Evolutionary conservation across 192 early-diverging fungal species (phyloP), one percentile per base, ranked within the genome.

Genomic region (Linnemannia elongata): DNA sequence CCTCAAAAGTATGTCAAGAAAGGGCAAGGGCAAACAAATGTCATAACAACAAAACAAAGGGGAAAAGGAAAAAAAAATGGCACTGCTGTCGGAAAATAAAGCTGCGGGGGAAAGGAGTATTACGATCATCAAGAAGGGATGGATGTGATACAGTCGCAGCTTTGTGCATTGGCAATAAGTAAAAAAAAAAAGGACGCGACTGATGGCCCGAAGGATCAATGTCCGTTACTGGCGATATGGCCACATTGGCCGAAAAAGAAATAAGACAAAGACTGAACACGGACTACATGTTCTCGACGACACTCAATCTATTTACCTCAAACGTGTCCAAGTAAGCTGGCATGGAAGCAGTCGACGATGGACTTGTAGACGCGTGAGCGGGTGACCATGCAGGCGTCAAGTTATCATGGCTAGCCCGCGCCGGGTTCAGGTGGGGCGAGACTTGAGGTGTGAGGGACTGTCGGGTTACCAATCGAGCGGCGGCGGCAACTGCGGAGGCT

Each of bases 271-370:
- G 49, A 20, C 49, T 52, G 49, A 52, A 52, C 18, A 5, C 49
- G 47, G 15, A 18, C 38, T 4, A 72, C n/a, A 36, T 18, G 30
- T 73, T 42, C 42, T 55, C 17, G 15, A 57, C 20, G n/a, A 41
- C 44, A 74, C 22, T 45, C n/a, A 49, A 68, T 36, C 66, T 71
- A 13, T 33, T 81, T 81, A 87, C 85, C 85, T 87, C 79, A 27
- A 81, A 74, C 13, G 52, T 77, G 39, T 81, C 71, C 39, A 87
- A 8, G 71, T 81, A 87, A 24, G 85, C 72, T 39, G 85, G 85
- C 76, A 87, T 75, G 0, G 85, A 78, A 9, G 85, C 63, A 3
- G 72, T 81, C 8, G 85, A 87, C 27, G 85, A 81, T 33, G 85
- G 85, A 33, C 85, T 87, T 44, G 76, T 74, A n/a, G 75, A 81